Evolutionary conservation across 139 green algal species (phyloP), one percentile per base, ranked within the genome.

Genomic region (Micractinium conductrix): DNA sequence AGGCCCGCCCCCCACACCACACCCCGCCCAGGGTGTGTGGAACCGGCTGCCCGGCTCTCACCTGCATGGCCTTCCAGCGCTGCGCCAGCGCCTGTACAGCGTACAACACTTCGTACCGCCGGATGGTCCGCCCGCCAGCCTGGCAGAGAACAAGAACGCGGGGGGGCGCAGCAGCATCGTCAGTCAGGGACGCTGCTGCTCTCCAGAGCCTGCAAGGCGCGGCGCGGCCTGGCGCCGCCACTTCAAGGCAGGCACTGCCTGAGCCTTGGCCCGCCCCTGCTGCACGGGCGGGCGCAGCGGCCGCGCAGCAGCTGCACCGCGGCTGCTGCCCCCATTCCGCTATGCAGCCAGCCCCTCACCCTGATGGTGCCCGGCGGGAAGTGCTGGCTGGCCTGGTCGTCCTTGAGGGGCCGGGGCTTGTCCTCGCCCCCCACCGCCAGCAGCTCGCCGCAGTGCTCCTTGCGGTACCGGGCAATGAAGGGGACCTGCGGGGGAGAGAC

Each of bases 361-460:
- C 40, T 21, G 76, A 83, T 74, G 8, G n/a, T 75, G 43, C 78
- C 78, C 1, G 4, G 6, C 4, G 78, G 78, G 42, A 44, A 60
- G 42, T 6, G 22, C 9, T 2, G 14, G 33, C 24, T 38, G n/a
- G 72, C 38, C n/a, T 70, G 26, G 37, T 84, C 70, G 35, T 38
- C 37, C 38, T 35, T 26, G 42, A 69, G 86, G 16, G 67, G 48
- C 37, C 71, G 38, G 4, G 93, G 94, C 69, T 87, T 78, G 73
- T 97, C 94, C 1, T 86, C 63, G 17, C 78, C 40, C 22, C 87
- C 74, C 81, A 95, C 38, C 3, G 76, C 86, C 83, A 98, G 87
- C 88, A 99, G 93, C 84, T 95, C 91, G 7, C 93, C 94, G 70
- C 92, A 94, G 60, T 87, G 68, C 85, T 95, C 89, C 87, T 98